phyloP scores from a whole-genome alignment of 129 eudicot species.

The Mikania micrantha region DNA sequence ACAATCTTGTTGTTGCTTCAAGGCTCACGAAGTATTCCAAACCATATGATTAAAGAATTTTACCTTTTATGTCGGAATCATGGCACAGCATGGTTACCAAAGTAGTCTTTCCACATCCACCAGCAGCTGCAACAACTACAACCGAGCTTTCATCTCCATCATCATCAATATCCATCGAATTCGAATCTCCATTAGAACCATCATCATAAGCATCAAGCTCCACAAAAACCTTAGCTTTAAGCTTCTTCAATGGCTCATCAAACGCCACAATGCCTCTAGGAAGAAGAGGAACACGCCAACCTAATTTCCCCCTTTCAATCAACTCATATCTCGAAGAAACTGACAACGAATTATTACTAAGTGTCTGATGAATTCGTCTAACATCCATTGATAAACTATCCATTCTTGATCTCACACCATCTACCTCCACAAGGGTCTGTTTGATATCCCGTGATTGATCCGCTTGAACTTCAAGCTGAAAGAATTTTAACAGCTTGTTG shows the following conservation, averaged over 20 bases:
- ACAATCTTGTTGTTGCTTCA: too few relatives aligned
- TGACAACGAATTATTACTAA: background rate
- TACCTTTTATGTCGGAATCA: constrained; percentile 20
- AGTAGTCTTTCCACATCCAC: constrained; percentile 33
- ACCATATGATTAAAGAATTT: background rate
- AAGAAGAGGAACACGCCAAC: constrained; percentile 12
- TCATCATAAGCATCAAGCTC: too few relatives aligned
- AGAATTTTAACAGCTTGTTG: constrained; percentile 2
- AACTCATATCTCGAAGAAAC: background rate
- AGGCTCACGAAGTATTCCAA: too few relatives aligned
- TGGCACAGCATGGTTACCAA: constrained; percentile 25
- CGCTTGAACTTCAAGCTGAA: constrained; percentile 25
- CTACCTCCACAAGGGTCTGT: constrained; percentile 1
- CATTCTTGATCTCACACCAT: background rate
- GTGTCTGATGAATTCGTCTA: background rate
- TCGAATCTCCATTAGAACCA: background rate
- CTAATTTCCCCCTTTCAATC: background rate
- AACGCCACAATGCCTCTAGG: constrained; percentile 20
- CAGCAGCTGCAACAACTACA: constrained; percentile 22
- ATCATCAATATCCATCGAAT: background rate
- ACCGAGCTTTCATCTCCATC: background rate
- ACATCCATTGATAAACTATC: background rate
- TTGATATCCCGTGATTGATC: constrained; percentile 12
- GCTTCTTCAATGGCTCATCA: constrained; percentile 6
- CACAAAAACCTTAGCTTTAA: constrained; percentile 13